phyloP scores from a whole-genome alignment of 257 asterid species.

The Primulina eburnea region DNA sequence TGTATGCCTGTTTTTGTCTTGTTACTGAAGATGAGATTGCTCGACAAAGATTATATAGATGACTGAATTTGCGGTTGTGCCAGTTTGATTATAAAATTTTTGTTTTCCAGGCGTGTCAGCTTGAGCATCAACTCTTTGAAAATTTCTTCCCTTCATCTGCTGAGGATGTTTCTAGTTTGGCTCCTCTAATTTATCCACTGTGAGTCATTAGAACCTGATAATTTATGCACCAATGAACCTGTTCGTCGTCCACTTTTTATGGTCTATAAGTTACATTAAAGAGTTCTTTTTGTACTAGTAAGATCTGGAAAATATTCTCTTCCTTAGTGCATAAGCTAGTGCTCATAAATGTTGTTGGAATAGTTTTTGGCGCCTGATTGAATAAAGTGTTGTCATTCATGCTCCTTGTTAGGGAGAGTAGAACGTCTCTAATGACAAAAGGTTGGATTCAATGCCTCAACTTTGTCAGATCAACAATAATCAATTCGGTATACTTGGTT shows the following conservation, averaged over 20 bases:
- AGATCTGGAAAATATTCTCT: conserved; percentile 19
- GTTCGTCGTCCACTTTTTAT: conserved; percentile 9
- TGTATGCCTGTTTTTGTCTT: conserved; percentile 1
- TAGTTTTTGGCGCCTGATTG: neutral
- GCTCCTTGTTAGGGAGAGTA: conserved; percentile 7
- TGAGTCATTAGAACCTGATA: conserved; percentile 40
- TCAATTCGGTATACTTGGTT: conserved; percentile 13
- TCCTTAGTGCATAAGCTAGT: conserved; percentile 10
- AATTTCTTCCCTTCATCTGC: conserved; percentile 98
- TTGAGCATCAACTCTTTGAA: conserved; percentile 90
- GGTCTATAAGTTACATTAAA: conserved; percentile 9
- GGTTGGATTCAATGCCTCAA: conserved; percentile 1
- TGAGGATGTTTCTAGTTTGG: conserved; percentile 85
- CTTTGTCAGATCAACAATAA: neutral
- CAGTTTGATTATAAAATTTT: conserved; percentile 92
- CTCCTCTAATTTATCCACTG: conserved; percentile 93
- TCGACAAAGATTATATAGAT: conserved; percentile 15
- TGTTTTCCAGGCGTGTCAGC: conserved; percentile 79
- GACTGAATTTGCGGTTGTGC: conserved; percentile 62
- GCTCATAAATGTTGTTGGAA: conserved; percentile 3
- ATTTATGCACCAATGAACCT: conserved; percentile 13
- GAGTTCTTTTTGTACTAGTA: conserved; percentile 7
- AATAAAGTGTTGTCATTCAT: neutral
- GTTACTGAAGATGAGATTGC: conserved; percentile 4
- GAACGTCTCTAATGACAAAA: neutral